These are phyloP conservation scores for Rhynchosporium agropyri DNA, from an alignment of 2,329 filamentous ascomycete genomes.

Conservation along the genomic window DNA sequence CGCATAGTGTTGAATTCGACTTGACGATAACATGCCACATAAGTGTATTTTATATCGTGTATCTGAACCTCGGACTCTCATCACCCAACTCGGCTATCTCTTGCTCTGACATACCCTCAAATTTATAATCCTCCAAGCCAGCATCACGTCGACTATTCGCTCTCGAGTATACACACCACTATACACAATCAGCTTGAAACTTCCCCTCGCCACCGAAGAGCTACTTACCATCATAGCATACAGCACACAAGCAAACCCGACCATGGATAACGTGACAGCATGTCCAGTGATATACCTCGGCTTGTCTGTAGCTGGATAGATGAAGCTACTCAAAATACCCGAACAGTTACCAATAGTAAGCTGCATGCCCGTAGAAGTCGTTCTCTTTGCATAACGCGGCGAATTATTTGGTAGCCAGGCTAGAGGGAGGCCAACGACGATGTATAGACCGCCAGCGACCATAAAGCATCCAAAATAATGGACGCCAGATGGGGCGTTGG, in stretches of 20 bases:
- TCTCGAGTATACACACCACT: slow-evolving; percentile 34
- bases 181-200: slow-evolving; percentile 29
- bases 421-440: slow-evolving; percentile 41
- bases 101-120: slow-evolving; percentile 49
- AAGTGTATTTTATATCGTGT: slow-evolving; percentile 20
- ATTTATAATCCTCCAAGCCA: slow-evolving; percentile 46
- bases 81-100: slow-evolving; percentile 50
- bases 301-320: slow-evolving; percentile 50
- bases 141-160: slow-evolving; percentile 45
- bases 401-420: slow-evolving; percentile 54
- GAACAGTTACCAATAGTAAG: slow-evolving; percentile 61
- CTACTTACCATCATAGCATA: slow-evolving; percentile 40
- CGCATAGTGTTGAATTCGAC: too few species aligned
- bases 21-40: too few species aligned
- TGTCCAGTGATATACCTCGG: slow-evolving; percentile 55
- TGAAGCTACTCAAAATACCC: slow-evolving; percentile 62
- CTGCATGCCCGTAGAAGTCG: slow-evolving; percentile 60
- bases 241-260: slow-evolving; percentile 48
- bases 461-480: slow-evolving; percentile 65
- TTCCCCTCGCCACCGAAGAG: slow-evolving; percentile 25
- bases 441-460: slow-evolving; percentile 61
- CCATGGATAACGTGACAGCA: slow-evolving; percentile 53
- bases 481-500: slow-evolving; percentile 52
- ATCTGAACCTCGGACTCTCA: slow-evolving; percentile 42
- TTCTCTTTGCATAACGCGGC: slow-evolving; percentile 63